Evolutionary conservation across 768 basidiomycete species (phyloP), one percentile per base, ranked within the genome.

Genomic region (Mrakia hoshinonis): DNA sequence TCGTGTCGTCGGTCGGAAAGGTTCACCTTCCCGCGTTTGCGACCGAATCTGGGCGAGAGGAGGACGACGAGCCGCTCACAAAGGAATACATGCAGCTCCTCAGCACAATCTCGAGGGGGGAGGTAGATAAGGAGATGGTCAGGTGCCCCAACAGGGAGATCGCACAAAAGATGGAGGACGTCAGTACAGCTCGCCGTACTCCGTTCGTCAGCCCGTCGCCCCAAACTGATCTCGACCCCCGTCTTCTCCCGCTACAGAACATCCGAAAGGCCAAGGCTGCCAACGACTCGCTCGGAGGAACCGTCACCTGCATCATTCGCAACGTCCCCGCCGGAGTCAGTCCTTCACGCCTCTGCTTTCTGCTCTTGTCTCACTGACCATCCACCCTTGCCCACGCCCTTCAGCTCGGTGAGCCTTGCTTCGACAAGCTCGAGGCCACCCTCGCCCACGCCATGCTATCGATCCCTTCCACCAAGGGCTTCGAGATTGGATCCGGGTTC

Each of bases 401-500:
- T 13, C 55, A 68, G 52, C 86, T 98, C 36, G 96, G 96, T 63
- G 96, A 98, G 80, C 96, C 96, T 67, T 89, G 91, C 64, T 98
- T 99, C 80, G 94, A 99, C 85, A 98, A 98, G 81, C 89, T 98
- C 79, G 95, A 96, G 81, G 96, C 96, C 24, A 85, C 85, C 74
- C 87, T 99, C 73, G 95, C 86, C 15, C 96, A 98, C 78, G 96
- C 96, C 10, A 98, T 99, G 95, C 85, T 99, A 66, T 96, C 93
- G 68, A 96, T 99, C 77, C 96, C 96, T 34, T 95, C 96, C 22
- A 98, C 96, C 68, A 99, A 99, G 78, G 92, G 87, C 7, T 98
- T 99, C 80, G 96, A 99, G 81, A 87, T 98, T 74, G 96, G 96
- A 49, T 95, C 92, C 38, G 96, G 96, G 31, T 96, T 99, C 85